phyloP scores from a whole-genome alignment of 345 rosid genomes.

The Camelina neglecta region DNA sequence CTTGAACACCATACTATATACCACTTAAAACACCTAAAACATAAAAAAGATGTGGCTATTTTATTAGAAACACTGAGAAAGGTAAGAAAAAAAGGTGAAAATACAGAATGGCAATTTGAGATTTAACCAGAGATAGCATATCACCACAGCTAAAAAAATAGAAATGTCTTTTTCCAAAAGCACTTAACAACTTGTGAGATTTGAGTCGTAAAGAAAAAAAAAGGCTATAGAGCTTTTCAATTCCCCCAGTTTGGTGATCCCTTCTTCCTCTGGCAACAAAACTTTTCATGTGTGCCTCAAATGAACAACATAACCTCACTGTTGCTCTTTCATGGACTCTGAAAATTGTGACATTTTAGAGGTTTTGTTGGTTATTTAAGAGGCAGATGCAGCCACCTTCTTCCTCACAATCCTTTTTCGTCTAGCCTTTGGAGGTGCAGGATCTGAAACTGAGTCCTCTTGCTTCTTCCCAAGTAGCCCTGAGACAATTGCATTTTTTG shows the following conservation, averaged over 20 bases:
- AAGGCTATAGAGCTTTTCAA: conserved; percentile 9
- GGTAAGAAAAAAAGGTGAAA: neutral
- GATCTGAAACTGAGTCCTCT: conserved; percentile 54
- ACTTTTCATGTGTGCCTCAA: conserved; percentile 36
- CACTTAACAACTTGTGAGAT: conserved; percentile 2
- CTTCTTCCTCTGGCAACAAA: conserved; percentile 41
- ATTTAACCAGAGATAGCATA: conserved; percentile 24
- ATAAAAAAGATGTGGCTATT: conserved; percentile 25
- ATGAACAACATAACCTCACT: conserved; percentile 38
- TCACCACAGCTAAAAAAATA: conserved; percentile 22
- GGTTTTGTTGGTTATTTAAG: conserved; percentile 31
- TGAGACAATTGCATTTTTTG: conserved; percentile 75
- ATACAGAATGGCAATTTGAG: conserved; percentile 24
- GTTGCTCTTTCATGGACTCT: conserved; percentile 29
- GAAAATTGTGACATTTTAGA: conserved; percentile 16
- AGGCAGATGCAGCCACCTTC: conserved; percentile 60
- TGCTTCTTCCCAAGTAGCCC: conserved; percentile 83
- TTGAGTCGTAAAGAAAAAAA: conserved; percentile 4
- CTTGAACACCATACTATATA: neutral
- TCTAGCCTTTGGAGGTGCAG: conserved; percentile 62
- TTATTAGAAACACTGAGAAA: conserved; percentile 36
- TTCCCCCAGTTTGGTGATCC: conserved; percentile 24
- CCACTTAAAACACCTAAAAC: neutral
- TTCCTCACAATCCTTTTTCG: conserved; percentile 85
- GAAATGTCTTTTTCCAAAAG: conserved; percentile 5